Conservation (phyloP, 1,284 basidiomycete species). For the Crepidotus sp. region DNA sequence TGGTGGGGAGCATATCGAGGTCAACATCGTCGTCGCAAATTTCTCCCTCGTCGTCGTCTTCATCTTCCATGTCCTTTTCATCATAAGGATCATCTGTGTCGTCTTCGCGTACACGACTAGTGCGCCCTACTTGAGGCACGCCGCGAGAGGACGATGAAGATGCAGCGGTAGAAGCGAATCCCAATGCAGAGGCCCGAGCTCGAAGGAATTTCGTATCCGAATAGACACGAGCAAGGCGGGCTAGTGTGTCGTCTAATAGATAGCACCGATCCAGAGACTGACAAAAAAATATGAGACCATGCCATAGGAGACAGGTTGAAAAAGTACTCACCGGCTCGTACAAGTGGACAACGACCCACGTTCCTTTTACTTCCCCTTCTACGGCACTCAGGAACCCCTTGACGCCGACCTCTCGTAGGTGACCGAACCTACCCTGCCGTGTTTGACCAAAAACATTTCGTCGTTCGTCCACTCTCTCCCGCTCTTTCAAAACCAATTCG, state of each 20-base stretch:
- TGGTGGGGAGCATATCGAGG: constrained; percentile 73
- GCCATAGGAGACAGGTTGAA: background rate
- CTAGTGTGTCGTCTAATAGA: constrained; percentile 57
- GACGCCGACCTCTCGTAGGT: constrained; percentile 72
- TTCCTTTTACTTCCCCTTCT: constrained; percentile 58
- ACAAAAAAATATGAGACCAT: constrained; percentile 8
- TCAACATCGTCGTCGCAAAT: constrained; percentile 51
- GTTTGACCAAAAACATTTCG: constrained; percentile 38
- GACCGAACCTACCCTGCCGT: constrained; percentile 60
- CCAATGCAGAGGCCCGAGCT: constrained; percentile 63
- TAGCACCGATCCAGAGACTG: constrained; percentile 72
- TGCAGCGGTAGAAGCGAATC: constrained; percentile 48
- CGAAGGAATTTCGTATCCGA: constrained; percentile 74
- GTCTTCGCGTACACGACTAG: constrained; percentile 23
- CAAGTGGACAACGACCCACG: constrained; percentile 76
- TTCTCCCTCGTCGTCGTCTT: constrained; percentile 31
- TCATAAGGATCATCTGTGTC: constrained; percentile 40
- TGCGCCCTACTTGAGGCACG: constrained; percentile 10
- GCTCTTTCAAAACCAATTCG: constrained; percentile 33
- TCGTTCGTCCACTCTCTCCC: constrained; percentile 24
- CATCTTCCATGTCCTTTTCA: constrained; percentile 23
- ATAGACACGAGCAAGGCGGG: constrained; percentile 59
- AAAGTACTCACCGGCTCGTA: constrained; percentile 66
- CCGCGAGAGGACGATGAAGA: constrained; percentile 11
- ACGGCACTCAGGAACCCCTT: constrained; percentile 69